A percentile compares a stretch with the other conserved stretches of the same genome.
phyloP scores from a whole-genome alignment of 805 yeast genomes.

The Priceomyces melissophilus region DNA sequence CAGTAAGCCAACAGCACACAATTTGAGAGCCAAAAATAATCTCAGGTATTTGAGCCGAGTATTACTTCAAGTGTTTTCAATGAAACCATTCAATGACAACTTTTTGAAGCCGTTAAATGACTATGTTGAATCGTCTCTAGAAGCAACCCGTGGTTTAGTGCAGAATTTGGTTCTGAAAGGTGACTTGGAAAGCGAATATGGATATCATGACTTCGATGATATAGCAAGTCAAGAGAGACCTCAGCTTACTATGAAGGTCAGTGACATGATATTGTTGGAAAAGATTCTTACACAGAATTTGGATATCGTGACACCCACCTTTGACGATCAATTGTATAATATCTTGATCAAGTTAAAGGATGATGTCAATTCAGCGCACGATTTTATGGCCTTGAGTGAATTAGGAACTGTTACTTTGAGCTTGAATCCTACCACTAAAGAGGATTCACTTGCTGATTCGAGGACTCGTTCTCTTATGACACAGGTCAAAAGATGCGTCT shows the following conservation, averaged over 20 bases:
- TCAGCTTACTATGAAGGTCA: slow-evolving; percentile 37
- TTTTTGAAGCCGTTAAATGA: slow-evolving; percentile 80
- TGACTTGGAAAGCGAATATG: slow-evolving; percentile 57
- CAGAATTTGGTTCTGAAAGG: slow-evolving; percentile 49
- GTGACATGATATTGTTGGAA: slow-evolving; percentile 46
- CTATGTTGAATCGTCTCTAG: slow-evolving; percentile 52
- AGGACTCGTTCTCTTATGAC: slow-evolving; percentile 58
- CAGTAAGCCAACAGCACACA: slow-evolving; percentile 17
- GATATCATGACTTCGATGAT: slow-evolving; percentile 66
- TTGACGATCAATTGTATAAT: slow-evolving; percentile 54
- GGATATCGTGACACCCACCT: slow-evolving; percentile 43
- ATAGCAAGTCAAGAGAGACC: slow-evolving; percentile 50
- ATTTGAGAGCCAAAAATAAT: slow-evolving; percentile 40
- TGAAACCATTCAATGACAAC: slow-evolving; percentile 67
- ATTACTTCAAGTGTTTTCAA: slow-evolving; percentile 60
- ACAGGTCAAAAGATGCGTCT: slow-evolving; percentile 78
- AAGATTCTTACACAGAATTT: slow-evolving; percentile 39
- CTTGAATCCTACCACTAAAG: slow-evolving; percentile 50
- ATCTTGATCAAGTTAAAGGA: slow-evolving; percentile 40
- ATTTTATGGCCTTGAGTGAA: slow-evolving; percentile 47
- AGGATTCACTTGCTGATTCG: slow-evolving; percentile 49
- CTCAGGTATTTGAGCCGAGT: slow-evolving; percentile 55
- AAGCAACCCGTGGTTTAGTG: slow-evolving; percentile 44
- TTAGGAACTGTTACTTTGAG: slow-evolving; percentile 52
- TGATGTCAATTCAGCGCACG: slow-evolving; percentile 34